Evolutionary conservation across 164 flowering plant species (phyloP), one percentile per base, ranked within the genome.

Genomic region (Sextonia rubra): DNA sequence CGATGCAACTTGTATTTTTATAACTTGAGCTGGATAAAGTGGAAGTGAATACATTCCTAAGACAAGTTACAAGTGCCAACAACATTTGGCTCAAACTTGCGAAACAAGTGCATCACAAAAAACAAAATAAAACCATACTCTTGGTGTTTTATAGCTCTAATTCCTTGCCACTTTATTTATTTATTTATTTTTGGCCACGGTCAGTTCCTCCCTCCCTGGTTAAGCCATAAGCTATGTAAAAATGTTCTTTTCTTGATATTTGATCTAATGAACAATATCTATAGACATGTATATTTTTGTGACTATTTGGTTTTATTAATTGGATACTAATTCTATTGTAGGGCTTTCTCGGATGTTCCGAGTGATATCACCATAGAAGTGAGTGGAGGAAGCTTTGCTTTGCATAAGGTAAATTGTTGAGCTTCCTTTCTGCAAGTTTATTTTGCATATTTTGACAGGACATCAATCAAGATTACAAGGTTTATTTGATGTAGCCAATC

Each of bases 321-420:
- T 66, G 55, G 49, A 14, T 74, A 22, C 29, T 75, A 37, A 18
- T 63, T 72, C 23, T 72, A 25, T 75, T 81, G 79, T 66, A 92
- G 94, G 94, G 86, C 88, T 69, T 90, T 89, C 66, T 83, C 84
- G 24, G 97, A 92, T 80, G 92, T 92, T 74, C 97, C 92, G 1
- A 90, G 95, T 76, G 97, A 92, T 81, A 85, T 92, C 44, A 86
- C 86, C 1, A 85, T 92, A 17, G 91, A 89, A 80, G 95, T 87
- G 55, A 75, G 49, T 71, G 92, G 92, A 27, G 84, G 80, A 7
- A 80, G 79, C 61, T 92, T 92, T 81, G 81, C 90, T 1, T 74
- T 92, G 29, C 97, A 90, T 69, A 90, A 90, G 92, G 97, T 89
- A 79, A 80, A 48, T 73, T 25, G 60, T 47, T 67, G 27, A 58